Conservation (phyloP, 2,329 filamentous ascomycete genomes). For the Penicillium sp. region DNA sequence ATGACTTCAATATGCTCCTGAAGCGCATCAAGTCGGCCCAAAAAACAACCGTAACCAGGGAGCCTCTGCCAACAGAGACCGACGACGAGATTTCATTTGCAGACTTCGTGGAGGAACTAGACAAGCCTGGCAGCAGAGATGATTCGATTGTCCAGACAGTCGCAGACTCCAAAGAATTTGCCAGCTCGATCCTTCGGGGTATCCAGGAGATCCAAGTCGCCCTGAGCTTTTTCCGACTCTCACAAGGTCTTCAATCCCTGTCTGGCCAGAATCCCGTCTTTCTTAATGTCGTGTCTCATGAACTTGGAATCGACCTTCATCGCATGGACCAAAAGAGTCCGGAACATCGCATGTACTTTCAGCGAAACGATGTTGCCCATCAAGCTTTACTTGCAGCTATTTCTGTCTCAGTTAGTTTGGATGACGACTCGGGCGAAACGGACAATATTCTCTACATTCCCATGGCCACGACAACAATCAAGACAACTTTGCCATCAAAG, state of each 20-base stretch:
- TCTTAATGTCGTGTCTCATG: slow-evolving; percentile 91
- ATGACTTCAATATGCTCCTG: slow-evolving; percentile 68
- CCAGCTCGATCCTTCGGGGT: slow-evolving; percentile 84
- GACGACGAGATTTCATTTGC: slow-evolving; percentile 67
- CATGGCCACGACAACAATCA: slow-evolving; percentile 94
- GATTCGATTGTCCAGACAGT: slow-evolving; percentile 79
- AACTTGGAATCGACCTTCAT: slow-evolving; percentile 90
- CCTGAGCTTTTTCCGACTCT: slow-evolving; percentile 85
- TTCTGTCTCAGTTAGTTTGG: slow-evolving; percentile 87
- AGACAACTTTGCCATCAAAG: slow-evolving; percentile 92
- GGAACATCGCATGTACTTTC: slow-evolving; percentile 98
- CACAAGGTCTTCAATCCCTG: slow-evolving; percentile 74
- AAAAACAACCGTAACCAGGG: slow-evolving; percentile 39
- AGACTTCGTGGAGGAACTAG: slow-evolving; percentile 75
- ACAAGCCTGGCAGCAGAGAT: slow-evolving; percentile 67
- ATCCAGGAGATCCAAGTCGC: slow-evolving; percentile 97
- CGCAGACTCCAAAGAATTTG: slow-evolving; percentile 89
- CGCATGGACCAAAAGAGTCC: slow-evolving; percentile 90
- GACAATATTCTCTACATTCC: slow-evolving; percentile 91
- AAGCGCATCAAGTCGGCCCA: slow-evolving; percentile 40
- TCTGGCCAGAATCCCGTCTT: slow-evolving; percentile 72
- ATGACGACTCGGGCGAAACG: slow-evolving; percentile 83
- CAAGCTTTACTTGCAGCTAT: slow-evolving; percentile 91
- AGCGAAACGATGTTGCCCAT: slow-evolving; percentile 87
- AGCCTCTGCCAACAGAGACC: slow-evolving; percentile 46